Conservation (phyloP, 2,329 filamentous ascomycete genomes). For the Aureobasidium pullulans region DNA sequence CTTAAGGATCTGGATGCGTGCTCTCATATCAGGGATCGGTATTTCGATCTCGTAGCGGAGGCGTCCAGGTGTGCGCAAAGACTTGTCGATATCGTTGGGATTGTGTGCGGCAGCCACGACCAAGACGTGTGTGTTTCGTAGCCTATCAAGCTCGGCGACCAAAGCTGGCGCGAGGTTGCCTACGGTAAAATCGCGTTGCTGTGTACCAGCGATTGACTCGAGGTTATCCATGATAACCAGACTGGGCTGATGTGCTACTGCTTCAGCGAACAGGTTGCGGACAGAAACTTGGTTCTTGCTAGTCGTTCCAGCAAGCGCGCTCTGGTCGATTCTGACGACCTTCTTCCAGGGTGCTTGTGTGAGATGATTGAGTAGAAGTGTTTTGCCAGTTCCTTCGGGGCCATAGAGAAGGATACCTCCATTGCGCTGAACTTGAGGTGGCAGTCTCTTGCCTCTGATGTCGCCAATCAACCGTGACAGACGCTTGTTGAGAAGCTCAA, state of each 20-base stretch:
- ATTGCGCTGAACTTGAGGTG: constrained; percentile 27
- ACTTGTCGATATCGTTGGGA: constrained; percentile 62
- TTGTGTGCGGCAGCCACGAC: constrained; percentile 71
- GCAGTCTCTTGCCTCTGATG: constrained; percentile 13
- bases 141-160: constrained; percentile 47
- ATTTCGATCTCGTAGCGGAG: constrained; percentile 64
- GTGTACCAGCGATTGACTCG: constrained; percentile 59
- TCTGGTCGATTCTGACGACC: constrained; percentile 53
- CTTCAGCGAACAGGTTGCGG: constrained; percentile 61
- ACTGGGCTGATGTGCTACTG: constrained; percentile 61
- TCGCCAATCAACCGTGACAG: constrained; percentile 37
- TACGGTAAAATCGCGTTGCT: constrained; percentile 37
- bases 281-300: constrained; percentile 46
- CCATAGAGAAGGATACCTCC: constrained; percentile 70
- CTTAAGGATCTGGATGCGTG: constrained; percentile 67
- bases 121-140: constrained; percentile 53
- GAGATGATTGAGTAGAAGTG: constrained; percentile 61
- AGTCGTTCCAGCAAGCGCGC: constrained; percentile 31
- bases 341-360: constrained; percentile 60
- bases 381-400: constrained; percentile 78
- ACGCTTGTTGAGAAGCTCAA: constrained; percentile 59
- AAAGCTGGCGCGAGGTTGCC: constrained; percentile 32
- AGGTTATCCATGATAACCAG: constrained; percentile 74
- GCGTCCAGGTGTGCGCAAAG: constrained; percentile 57
- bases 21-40: constrained; percentile 64